phyloP scores from a whole-genome alignment of 1,139 yeast genomes.

The Geotrichum candidum region DNA sequence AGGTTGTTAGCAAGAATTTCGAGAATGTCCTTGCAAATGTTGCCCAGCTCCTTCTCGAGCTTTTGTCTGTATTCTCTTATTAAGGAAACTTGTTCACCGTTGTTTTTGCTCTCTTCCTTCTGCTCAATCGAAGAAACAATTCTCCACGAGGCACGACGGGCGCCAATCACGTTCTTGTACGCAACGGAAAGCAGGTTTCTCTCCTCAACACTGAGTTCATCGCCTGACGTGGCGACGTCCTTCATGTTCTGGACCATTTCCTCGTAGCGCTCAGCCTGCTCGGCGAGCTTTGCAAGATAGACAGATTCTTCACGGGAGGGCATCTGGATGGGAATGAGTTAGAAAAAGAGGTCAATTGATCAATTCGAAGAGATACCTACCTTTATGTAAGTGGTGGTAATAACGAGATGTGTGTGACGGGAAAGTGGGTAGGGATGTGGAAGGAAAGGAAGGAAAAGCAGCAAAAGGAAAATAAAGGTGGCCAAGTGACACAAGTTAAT shows the following conservation, averaged over 20 bases:
- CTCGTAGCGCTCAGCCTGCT: slow-evolving; percentile 99
- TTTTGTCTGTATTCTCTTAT: slow-evolving; percentile 84
- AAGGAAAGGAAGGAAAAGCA: not conserved
- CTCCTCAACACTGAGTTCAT: slow-evolving; percentile 94
- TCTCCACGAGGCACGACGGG: slow-evolving; percentile 99
- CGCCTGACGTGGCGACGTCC: slow-evolving; percentile 92
- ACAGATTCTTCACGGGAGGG: slow-evolving; percentile 96
- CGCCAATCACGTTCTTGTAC: slow-evolving; percentile 97
- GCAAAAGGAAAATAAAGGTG: not conserved
- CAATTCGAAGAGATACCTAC: not conserved
- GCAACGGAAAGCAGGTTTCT: slow-evolving; percentile 96
- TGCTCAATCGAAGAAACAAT: slow-evolving; percentile 96
- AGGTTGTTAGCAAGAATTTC: slow-evolving; percentile 82
- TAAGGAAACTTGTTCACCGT: slow-evolving; percentile 64
- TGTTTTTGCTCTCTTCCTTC: slow-evolving; percentile 95
- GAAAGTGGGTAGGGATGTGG: not conserved
- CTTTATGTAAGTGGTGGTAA: not conserved
- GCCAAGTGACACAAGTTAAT: not conserved
- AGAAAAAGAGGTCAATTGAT: not conserved
- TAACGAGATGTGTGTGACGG: not conserved
- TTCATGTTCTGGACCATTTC: slow-evolving; percentile 96
- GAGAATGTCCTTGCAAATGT: slow-evolving; percentile 90
- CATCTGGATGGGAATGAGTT: slow-evolving; percentile 37
- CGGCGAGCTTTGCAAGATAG: slow-evolving; percentile 97
- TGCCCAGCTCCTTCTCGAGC: slow-evolving; percentile 88